Percentiles rank a stretch among this genome's conserved stretches.
These are phyloP conservation scores for Ambrosia trifida DNA, from an alignment of 129 eudicot species.

Conservation along the genomic window DNA sequence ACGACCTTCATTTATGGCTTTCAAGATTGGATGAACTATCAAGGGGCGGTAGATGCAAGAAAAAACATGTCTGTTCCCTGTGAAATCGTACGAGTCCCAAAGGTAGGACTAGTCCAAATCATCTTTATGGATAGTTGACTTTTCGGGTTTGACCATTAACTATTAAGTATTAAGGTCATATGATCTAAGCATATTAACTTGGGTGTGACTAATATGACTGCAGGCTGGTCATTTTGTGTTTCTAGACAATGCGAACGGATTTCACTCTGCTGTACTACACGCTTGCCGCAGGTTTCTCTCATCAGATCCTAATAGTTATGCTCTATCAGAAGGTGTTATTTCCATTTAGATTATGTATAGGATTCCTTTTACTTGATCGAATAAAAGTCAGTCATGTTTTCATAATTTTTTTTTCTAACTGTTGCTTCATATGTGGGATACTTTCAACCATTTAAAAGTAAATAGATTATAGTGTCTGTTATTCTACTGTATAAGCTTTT, in stretches of 20 bases:
- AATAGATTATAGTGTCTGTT: background rate
- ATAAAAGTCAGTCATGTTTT: background rate
- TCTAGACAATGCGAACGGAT: conserved; percentile 70
- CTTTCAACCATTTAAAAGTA: background rate
- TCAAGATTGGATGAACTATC: conserved; percentile 88
- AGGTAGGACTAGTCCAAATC: conserved; percentile 45
- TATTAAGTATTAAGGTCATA: background rate
- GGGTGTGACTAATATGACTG: conserved; percentile 10
- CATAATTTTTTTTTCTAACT: background rate
- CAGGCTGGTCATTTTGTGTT: conserved; percentile 85
- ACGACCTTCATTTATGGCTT: conserved; percentile 85
- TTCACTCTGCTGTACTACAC: conserved; percentile 76
- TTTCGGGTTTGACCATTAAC: background rate
- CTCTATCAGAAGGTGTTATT: conserved; percentile 62
- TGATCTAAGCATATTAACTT: background rate
- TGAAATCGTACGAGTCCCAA: conserved; percentile 88
- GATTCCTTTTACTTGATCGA: background rate
- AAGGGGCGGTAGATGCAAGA: conserved; percentile 88
- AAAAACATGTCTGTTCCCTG: conserved; percentile 78
- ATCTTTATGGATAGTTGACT: background rate
- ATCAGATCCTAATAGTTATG: conserved; percentile 37
- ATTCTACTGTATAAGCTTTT: background rate
- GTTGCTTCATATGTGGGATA: background rate
- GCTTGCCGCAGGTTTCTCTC: conserved; percentile 70
- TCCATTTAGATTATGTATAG: conserved; percentile 10